A percentile compares a stretch with the other conserved stretches of the same genome.
Evolutionary conservation across 495 filamentous ascomycete species (phyloP).

Genomic region (Penicillium daleae): DNA sequence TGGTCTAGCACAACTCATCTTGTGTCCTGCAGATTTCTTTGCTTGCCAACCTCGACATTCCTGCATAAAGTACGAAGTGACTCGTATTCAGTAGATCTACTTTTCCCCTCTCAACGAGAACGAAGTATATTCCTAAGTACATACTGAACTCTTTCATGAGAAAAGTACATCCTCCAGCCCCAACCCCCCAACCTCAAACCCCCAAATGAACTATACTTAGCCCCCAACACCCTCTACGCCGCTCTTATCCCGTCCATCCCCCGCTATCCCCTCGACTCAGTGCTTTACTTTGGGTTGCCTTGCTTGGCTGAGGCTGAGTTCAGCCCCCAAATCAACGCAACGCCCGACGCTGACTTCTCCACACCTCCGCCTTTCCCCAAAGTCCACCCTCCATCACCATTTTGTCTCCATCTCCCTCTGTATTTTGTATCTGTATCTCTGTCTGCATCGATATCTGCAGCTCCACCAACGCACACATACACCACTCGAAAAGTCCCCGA

Average conservation of each 20-base stretch:
- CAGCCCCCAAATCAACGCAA: background rate
- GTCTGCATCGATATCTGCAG: background rate
- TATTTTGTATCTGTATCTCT: background rate
- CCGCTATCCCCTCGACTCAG: background rate
- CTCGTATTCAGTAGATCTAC: too few relatives aligned
- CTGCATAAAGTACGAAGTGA: background rate
- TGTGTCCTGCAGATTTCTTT: background rate
- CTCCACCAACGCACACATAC: too few relatives aligned
- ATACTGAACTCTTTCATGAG: background rate
- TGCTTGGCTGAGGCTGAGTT: background rate
- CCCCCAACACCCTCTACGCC: background rate
- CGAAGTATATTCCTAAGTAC: background rate
- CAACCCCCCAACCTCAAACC: background rate
- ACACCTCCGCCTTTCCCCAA: conserved; percentile 2
- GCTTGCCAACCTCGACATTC: background rate
- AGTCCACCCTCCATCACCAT: background rate
- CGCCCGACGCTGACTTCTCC: conserved; percentile 1
- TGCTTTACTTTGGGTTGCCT: too few relatives aligned
- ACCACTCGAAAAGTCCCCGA: too few relatives aligned
- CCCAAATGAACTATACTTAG: background rate
- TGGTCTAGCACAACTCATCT: background rate
- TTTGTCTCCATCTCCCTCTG: background rate
- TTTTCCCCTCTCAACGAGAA: background rate
- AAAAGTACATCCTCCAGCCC: background rate
- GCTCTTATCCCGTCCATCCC: background rate